A percentile compares a stretch with the other conserved stretches of the same genome.
phyloP scores from a whole-genome alignment of 345 rosid species.

The Physaria fendleri region DNA sequence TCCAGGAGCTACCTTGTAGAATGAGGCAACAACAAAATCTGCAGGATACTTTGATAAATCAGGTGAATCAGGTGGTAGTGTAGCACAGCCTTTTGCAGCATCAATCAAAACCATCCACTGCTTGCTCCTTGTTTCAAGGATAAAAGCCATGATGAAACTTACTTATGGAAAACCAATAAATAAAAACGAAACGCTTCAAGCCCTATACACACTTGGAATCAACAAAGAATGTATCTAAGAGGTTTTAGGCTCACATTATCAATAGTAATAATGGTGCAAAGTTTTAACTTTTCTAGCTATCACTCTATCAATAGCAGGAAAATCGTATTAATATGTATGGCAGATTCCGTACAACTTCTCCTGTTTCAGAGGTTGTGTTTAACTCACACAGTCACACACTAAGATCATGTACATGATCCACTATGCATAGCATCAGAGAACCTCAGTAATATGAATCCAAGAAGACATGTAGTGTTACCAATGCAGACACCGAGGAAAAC shows the following conservation, averaged over 20 bases:
- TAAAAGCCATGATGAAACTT: not conserved
- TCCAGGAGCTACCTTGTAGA: slow-evolving; percentile 32
- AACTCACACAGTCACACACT: not conserved
- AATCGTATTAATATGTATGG: not conserved
- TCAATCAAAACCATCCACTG: slow-evolving; percentile 86
- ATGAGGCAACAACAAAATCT: slow-evolving; percentile 86
- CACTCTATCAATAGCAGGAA: not conserved
- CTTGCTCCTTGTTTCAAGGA: slow-evolving; percentile 36
- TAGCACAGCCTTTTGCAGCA: slow-evolving; percentile 94
- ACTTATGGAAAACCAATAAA: slow-evolving; percentile 1
- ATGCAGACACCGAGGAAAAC: not conserved
- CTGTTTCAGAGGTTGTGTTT: not conserved
- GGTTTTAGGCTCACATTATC: not conserved
- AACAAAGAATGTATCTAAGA: not conserved
- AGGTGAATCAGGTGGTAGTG: slow-evolving; percentile 78
- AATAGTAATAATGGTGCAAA: not conserved
- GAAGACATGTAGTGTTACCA: not conserved
- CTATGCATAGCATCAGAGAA: not conserved
- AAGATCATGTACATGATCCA: not conserved
- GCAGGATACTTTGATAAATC: slow-evolving; percentile 75
- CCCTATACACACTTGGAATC: not conserved
- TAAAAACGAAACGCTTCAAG: not conserved
- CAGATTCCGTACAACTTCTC: not conserved
- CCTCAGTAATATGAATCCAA: not conserved
- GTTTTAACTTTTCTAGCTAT: not conserved